Evolutionary conservation across 331 rosid genomes (phyloP).

Genomic region (Quercus lobata): DNA sequence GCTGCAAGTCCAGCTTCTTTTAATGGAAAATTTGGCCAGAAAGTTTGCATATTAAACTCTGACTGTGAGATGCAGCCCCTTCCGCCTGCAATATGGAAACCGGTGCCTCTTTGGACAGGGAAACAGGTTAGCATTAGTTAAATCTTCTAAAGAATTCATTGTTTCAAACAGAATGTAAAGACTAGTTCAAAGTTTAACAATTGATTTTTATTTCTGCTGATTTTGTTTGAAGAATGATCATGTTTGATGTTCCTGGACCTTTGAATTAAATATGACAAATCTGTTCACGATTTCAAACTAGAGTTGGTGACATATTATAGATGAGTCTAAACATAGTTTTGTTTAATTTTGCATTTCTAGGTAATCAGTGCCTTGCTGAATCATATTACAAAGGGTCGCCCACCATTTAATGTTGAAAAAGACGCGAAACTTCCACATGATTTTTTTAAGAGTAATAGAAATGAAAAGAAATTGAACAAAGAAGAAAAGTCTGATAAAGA

Average conservation of each 20-base stretch:
- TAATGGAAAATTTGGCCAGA: constrained; percentile 49
- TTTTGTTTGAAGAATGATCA: not conserved
- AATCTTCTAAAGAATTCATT: not conserved
- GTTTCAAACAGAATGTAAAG: not conserved
- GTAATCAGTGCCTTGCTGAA: constrained; percentile 80
- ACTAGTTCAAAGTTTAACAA: not conserved
- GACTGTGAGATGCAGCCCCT: constrained; percentile 59
- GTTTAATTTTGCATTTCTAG: constrained; percentile 33
- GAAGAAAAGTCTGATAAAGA: constrained; percentile 20
- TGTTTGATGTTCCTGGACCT: not conserved
- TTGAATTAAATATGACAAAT: not conserved
- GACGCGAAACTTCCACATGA: constrained; percentile 68
- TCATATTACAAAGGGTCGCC: constrained; percentile 62
- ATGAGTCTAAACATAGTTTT: constrained; percentile 2
- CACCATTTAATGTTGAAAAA: constrained; percentile 84
- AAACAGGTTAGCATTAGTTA: constrained; percentile 62
- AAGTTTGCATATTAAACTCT: constrained; percentile 43
- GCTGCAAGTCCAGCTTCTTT: constrained; percentile 32
- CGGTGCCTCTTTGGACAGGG: constrained; percentile 90
- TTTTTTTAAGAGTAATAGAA: constrained; percentile 54
- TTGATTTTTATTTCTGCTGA: not conserved
- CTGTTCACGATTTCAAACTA: not conserved
- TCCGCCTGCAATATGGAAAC: constrained; percentile 92
- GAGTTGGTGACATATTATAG: constrained; percentile 1
- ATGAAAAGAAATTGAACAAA: constrained; percentile 16